These are phyloP conservation scores for Hypoxylon sp. DNA, from an alignment of 2,329 filamentous ascomycete genomes.

Conservation along the genomic window DNA sequence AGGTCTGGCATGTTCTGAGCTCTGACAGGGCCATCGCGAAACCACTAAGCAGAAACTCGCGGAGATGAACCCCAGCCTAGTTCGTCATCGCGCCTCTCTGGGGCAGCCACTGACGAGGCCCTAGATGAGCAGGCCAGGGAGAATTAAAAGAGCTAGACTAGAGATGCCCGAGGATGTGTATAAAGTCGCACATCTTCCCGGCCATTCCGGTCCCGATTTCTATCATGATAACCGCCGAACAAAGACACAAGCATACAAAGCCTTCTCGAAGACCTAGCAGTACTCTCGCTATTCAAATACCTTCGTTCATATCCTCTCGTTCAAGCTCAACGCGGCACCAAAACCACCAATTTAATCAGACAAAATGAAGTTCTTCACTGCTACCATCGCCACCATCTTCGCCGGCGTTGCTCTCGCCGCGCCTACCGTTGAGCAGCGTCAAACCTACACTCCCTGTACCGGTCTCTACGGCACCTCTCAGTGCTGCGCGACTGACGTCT, in stretches of 20 bases:
- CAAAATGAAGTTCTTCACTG: slow-evolving; percentile 48
- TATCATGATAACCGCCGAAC: slow-evolving; percentile 22
- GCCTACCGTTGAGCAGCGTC: slow-evolving; percentile 42
- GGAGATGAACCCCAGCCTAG: slow-evolving; percentile 12
- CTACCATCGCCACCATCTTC: slow-evolving; percentile 44
- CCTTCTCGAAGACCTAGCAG: slow-evolving; percentile 8
- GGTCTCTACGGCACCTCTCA: slow-evolving; percentile 63
- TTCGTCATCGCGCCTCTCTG: slow-evolving; percentile 32
- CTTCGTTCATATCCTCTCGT: slow-evolving; percentile 20
- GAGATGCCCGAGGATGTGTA: slow-evolving; percentile 24
- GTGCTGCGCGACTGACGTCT: slow-evolving; percentile 75
- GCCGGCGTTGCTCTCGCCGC: slow-evolving; percentile 43
- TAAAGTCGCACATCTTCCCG: slow-evolving; percentile 36
- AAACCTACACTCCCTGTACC: slow-evolving; percentile 58
- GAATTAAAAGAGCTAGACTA: neutral
- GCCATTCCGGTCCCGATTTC: neutral
- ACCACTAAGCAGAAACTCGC: slow-evolving; percentile 21
- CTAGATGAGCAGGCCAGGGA: neutral
- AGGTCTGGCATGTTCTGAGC: slow-evolving; percentile 6
- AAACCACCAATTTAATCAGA: slow-evolving; percentile 11
- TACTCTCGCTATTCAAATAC: slow-evolving; percentile 14
- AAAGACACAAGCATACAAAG: slow-evolving; percentile 33
- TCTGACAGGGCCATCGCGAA: slow-evolving; percentile 20
- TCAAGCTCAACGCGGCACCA: slow-evolving; percentile 7
- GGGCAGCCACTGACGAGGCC: slow-evolving; percentile 20